phyloP scores from a whole-genome alignment of 2,329 filamentous ascomycete genomes.

The Alternaria sp. region DNA sequence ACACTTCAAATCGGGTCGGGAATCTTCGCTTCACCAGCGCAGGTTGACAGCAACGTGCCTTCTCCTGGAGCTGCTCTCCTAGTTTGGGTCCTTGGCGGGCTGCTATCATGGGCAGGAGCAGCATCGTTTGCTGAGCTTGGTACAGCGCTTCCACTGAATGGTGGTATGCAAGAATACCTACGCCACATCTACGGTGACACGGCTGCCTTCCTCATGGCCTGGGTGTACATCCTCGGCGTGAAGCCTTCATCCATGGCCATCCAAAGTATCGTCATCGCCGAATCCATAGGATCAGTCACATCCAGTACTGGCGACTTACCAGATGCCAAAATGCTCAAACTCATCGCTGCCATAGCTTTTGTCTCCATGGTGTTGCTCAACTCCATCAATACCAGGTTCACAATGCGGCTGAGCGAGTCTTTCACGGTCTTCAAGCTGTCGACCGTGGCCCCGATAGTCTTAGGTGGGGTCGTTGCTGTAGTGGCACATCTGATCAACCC shows the following conservation, averaged over 20 bases:
- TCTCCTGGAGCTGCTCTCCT: conserved; percentile 67
- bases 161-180: conserved; percentile 71
- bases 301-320: conserved; percentile 33
- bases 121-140: conserved; percentile 70
- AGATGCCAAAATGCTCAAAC: conserved; percentile 45
- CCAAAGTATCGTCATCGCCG: conserved; percentile 68
- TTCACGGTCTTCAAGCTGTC: conserved; percentile 54
- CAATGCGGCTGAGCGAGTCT: conserved; percentile 52
- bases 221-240: conserved; percentile 71
- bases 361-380: conserved; percentile 54
- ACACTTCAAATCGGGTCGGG: conserved; percentile 72
- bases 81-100: conserved; percentile 69
- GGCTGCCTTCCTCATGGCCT: conserved; percentile 70
- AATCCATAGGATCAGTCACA: conserved; percentile 60
- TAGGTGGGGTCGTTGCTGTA: conserved; percentile 43
- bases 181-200: conserved; percentile 68
- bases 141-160: conserved; percentile 70
- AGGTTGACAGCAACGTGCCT: conserved; percentile 70
- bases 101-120: conserved; percentile 71
- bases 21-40: conserved; percentile 70
- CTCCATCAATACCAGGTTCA: conserved; percentile 55
- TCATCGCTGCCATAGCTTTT: conserved; percentile 48
- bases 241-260: conserved; percentile 73
- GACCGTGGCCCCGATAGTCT: conserved; percentile 44
- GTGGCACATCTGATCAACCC: conserved; percentile 42